Conservation (phyloP, 345 rosid species). For the Eucalyptus polyanthemos region DNA sequence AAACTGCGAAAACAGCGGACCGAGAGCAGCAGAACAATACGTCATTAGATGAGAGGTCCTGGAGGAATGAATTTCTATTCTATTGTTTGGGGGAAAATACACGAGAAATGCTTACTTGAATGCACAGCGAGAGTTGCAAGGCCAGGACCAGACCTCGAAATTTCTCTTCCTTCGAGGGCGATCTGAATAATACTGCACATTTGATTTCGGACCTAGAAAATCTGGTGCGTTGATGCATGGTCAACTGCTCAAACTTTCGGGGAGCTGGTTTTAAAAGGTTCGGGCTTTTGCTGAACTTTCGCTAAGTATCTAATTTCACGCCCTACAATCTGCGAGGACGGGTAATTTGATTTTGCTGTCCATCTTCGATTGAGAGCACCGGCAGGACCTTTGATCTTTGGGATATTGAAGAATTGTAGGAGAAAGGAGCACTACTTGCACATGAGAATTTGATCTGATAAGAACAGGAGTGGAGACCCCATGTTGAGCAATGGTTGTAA, state of each 20-base stretch:
- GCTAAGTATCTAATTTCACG: neutral
- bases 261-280: neutral
- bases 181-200: neutral
- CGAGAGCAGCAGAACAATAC: neutral
- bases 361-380: neutral
- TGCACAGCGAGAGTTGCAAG: neutral
- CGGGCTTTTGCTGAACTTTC: neutral
- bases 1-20: neutral
- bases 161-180: neutral
- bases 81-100: neutral
- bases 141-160: neutral
- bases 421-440: neutral
- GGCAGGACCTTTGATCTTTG: neutral
- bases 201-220: neutral
- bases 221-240: neutral
- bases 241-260: neutral
- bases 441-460: neutral
- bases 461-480: neutral
- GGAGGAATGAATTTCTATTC: neutral
- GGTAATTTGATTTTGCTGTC: neutral
- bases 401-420: neutral
- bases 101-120: neutral
- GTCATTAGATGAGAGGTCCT: neutral
- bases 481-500: neutral
- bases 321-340: neutral